phyloP scores from a whole-genome alignment of 176 grass and related monocot genomes.

The Aegilops tauschii region DNA sequence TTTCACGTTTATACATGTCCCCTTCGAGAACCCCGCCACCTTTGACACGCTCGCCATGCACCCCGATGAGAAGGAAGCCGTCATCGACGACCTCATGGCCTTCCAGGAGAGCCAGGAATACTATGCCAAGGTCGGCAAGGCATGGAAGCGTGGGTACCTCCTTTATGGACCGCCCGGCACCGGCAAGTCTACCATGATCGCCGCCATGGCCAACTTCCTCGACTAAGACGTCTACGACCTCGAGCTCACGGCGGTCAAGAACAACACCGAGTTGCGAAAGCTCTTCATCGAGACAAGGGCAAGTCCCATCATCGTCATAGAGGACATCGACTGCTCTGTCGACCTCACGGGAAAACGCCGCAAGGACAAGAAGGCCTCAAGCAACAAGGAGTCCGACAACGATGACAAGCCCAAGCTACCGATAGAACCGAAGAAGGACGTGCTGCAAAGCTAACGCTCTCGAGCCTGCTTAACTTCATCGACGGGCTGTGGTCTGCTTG shows the following conservation, averaged over 20 bases:
- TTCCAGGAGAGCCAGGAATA: no score
- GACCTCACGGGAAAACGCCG: slow-evolving; percentile 50
- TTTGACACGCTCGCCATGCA: no score
- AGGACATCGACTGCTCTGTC: slow-evolving; percentile 69
- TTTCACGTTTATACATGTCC: not conserved
- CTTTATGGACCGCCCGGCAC: not conserved
- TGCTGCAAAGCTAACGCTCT: slow-evolving; percentile 39
- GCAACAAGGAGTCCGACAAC: no score
- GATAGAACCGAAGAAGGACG: no score
- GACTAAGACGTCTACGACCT: not conserved
- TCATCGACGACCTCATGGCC: no score
- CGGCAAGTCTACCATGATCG: not conserved
- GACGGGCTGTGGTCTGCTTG: slow-evolving; percentile 71
- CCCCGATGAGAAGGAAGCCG: no score
- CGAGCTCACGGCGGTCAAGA: not conserved
- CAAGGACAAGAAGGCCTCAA: not conserved
- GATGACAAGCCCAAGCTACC: no score
- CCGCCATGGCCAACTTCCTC: not conserved
- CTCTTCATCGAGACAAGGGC: slow-evolving; percentile 64
- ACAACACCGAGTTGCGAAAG: slow-evolving; percentile 66
- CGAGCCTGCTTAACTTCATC: slow-evolving; percentile 70
- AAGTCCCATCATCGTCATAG: slow-evolving; percentile 72
- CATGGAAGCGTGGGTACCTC: not conserved
- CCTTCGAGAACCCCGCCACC: no score
- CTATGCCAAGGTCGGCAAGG: no score